Evolutionary conservation across 768 basidiomycete genomes (phyloP), one percentile per base, ranked within the genome.

Genomic region (Solioccasus polychromus): DNA sequence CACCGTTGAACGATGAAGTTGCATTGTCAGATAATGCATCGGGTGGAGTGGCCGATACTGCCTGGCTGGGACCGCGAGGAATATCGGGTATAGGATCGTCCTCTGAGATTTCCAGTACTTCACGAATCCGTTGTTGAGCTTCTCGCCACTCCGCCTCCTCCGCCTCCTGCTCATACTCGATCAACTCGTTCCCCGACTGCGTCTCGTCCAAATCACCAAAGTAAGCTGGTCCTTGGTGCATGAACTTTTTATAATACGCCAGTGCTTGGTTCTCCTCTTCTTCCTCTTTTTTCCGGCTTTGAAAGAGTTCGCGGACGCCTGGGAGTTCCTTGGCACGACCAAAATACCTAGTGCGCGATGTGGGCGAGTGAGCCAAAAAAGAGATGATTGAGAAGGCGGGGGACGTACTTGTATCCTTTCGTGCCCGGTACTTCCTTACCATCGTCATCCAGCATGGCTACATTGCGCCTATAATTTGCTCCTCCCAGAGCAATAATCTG

Each of bases 401-500:
- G 23, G 15, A 68, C 83, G 42, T 52, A 92, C 93, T 97, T 98
- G 79, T 98, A 98, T 49, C 95, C 95, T 58, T 95, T 87, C 8
- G 93, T 96, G 3, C 93, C 93, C 0, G 93, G 94, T 0, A 97
- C 93, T 65, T 97, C 93, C 66, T 88, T 88, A 10, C 95, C 94
- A 57, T 95, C 93, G 48, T 92, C 92, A 61, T 95, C 92, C 55
- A 92, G 59, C 89, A 94, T 94, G 39, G 91, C 85, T 11, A 93
- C 88, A 61, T 92, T 96, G 41, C 95, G 74, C 58, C 91, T 76
- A 64, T 97, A 98, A 62, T 97, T 99, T 18, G 94, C 95, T 51
- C 95, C 95, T 36, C 94, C 94, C 2, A 97, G 72, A 6, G 85
- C 84, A n/a, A 97, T 86, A 40, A 98, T 96, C 64, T 96, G 94